phyloP scores from a whole-genome alignment of 208 protist species.

The Phytomonas serpens region DNA sequence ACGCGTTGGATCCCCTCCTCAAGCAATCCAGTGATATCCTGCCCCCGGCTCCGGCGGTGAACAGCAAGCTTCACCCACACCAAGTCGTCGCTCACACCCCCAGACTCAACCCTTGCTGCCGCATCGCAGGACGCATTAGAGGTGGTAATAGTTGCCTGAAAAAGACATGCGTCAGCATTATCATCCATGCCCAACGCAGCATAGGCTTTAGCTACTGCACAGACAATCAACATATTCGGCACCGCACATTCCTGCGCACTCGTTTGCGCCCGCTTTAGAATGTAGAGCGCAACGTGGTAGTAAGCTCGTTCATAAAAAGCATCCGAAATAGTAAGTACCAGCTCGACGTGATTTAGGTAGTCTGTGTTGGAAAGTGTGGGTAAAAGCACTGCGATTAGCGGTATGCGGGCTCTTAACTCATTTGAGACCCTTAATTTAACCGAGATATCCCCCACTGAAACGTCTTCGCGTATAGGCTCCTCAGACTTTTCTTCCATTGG shows the following conservation, averaged over 20 bases:
- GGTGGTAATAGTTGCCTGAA: conserved; percentile 17
- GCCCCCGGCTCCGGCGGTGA: conserved; percentile 34
- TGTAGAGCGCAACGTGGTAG: conserved; percentile 5
- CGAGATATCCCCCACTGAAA: not conserved
- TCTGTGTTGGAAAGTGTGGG: not conserved
- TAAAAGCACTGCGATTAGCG: not conserved
- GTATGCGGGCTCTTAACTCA: not conserved
- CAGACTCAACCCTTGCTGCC: not conserved
- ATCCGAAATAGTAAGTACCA: conserved; percentile 17
- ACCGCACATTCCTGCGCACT: not conserved
- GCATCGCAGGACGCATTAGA: not conserved
- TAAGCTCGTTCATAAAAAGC: conserved; percentile 14
- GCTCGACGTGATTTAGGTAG: conserved; percentile 12
- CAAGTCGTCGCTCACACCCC: conserved; percentile 19
- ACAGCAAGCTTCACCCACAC: conserved; percentile 54
- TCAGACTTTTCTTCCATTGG: not conserved
- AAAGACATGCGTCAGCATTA: conserved; percentile 32
- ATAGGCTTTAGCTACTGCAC: conserved; percentile 33
- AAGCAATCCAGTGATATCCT: conserved; percentile 13
- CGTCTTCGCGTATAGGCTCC: not conserved
- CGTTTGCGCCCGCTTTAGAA: not conserved
- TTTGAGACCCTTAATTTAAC: not conserved
- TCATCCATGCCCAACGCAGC: conserved; percentile 22
- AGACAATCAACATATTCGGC: conserved; percentile 9
- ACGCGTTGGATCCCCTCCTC: conserved; percentile 18